Evolutionary conservation across 2,329 filamentous ascomycete genomes (phyloP), one percentile per base, ranked within the genome.

Genomic region (Aspergillus cejpii): DNA sequence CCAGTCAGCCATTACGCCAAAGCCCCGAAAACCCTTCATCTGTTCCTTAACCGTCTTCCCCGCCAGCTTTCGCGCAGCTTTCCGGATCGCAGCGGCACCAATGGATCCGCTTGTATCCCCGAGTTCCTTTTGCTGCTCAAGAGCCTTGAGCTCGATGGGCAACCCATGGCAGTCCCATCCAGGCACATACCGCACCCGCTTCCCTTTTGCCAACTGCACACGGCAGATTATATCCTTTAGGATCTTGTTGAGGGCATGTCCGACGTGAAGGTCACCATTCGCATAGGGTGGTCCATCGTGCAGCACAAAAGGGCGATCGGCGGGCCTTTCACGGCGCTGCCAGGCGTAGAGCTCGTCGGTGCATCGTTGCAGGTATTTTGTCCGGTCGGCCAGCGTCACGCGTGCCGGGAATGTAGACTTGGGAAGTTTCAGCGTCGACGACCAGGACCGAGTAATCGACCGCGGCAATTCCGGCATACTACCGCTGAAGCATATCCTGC

Each of bases 111-210:
- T 49, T 5, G 44, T 37, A 2, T 43, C 41, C 5, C 49, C 62
- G 27, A 58, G 60, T 54, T 58, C 71, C 62, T 63, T 74, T 59
- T 68, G 59, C n/a, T 68, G 61, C 57, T 85, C 85, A 12, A 98
- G 76, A 19, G 90, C 92, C 69, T 97, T 98, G 57, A 97, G 77
- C 74, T 98, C 92, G 61, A 98, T 98, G 1, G 92, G 92, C 39
- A 98, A 76, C 0, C 92, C 92, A 72, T 98, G 92, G 55, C 92
- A 98, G 64, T 98, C 94, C 92, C 92, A 98, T 37, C 92, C 91
- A 2, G 92, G 92, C 12, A 89, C 75, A 61, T 94, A 98, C 29
- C 81, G 75, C 26, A 97, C 83, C 50, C 80, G 76, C 55, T 79
- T 83, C 14, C 87, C 92, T 60, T 84, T 78, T 49, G 86, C 81